Evolutionary conservation across 805 yeast species (phyloP), one percentile per base, ranked within the genome.

Genomic region (Saturnispora halmiae): DNA sequence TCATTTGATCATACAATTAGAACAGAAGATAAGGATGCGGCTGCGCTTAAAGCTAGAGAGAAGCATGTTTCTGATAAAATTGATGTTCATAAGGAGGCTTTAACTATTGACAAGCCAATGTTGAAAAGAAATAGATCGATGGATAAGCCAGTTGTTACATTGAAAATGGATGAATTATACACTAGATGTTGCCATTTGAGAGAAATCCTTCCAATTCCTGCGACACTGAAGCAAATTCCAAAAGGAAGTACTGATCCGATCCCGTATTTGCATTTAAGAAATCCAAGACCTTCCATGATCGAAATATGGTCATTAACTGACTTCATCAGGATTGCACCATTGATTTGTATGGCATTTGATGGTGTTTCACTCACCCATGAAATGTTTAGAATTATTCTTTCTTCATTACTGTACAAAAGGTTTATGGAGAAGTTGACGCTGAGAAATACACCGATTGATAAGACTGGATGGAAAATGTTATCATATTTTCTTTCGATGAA

Each of bases 111-210:
- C 54, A 81, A 76, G 46, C 90, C 90, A 2, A 71, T 82, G 67
- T 58, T 60, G n/a, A 56, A 51, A 40, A 55, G 66, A 40, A 56
- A 54, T 35, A 52, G 52, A 39, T 51, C 47, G 31, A 62, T 62
- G 66, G 65, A 58, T 6, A 58, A 52, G 16, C 67, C 67, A 1
- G 54, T 58, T 9, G 67, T 63, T 8, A 63, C 66, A 9, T 47
- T 63, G 37, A 63, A 63, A 26, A 70, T 82, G 40, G 95, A 85
- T 51, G 71, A 77, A 34, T 68, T 90, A 53, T 88, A 88, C 60
- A 85, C 96, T 1, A 67, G 96, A 48, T 90, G 96, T 59, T 88
- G 96, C 57, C 96, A 88, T 59, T 65, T 88, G 44, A 68, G 96
- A 41, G 96, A 88, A 53, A 88, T 88, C 43, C 59, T 88, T 46